Evolutionary conservation across 352 stramenopile species (phyloP).

Genomic region (Phytophthora macrochlamydospora): DNA sequence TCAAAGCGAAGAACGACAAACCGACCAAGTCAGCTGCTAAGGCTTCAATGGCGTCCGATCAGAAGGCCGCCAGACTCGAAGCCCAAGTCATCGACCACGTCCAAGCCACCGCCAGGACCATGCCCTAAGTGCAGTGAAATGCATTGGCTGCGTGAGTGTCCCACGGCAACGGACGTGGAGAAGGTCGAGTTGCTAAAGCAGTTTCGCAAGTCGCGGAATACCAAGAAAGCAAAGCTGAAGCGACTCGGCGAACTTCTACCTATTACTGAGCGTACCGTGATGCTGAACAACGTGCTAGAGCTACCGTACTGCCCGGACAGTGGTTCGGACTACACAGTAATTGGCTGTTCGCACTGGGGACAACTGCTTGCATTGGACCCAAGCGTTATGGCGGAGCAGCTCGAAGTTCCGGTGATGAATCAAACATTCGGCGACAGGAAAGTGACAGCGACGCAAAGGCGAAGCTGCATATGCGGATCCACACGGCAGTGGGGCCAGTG

Average conservation of each 20-base stretch:
- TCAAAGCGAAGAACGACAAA: not conserved
- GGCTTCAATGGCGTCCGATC: not conserved
- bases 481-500: constrained; percentile 6
- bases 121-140: constrained; percentile 13
- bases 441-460: not conserved
- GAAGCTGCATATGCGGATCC: constrained; percentile 8
- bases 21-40: not conserved
- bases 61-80: not conserved
- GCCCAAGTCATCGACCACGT: not conserved
- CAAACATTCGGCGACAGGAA: constrained; percentile 1
- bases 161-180: not conserved
- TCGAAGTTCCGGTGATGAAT: not conserved
- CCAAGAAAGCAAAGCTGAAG: not conserved
- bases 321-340: constrained; percentile 5
- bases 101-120: not conserved
- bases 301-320: constrained; percentile 17
- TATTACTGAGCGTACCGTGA: not conserved
- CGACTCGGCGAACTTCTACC: constrained; percentile 8
- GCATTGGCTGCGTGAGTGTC: constrained; percentile 14
- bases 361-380: not conserved
- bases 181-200: not conserved
- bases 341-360: constrained; percentile 13
- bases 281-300: constrained; percentile 4
- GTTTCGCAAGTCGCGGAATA: not conserved
- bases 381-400: not conserved